Evolutionary conservation across 108 stramenopile species (phyloP).

Genomic region (Fragilaria radians): DNA sequence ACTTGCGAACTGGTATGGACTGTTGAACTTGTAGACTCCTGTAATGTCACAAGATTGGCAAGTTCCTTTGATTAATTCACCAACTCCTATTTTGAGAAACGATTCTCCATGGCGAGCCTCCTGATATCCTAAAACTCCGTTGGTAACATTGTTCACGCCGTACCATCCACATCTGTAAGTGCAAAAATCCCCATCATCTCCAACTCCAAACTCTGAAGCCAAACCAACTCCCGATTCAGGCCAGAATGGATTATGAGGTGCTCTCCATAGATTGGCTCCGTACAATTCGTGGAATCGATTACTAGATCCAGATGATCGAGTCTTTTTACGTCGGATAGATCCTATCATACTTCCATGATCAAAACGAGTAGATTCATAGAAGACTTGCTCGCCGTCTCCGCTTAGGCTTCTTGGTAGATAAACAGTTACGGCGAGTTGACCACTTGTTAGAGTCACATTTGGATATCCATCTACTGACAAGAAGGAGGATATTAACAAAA

Average conservation of each 20-base stretch:
- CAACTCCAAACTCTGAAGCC: slow-evolving; percentile 78
- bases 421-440: slow-evolving; percentile 35
- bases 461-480: too few relatives aligned
- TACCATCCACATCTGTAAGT: slow-evolving; percentile 49
- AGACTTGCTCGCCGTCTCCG: slow-evolving; percentile 24
- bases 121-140: slow-evolving; percentile 73
- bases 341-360: slow-evolving; percentile 80
- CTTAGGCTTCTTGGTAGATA: slow-evolving; percentile 37
- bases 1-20: slow-evolving; percentile 58
- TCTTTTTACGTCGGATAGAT: slow-evolving; percentile 23
- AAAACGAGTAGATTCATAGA: slow-evolving; percentile 59
- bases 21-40: slow-evolving; percentile 72
- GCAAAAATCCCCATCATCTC: slow-evolving; percentile 67
- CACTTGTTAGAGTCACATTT: slow-evolving; percentile 49
- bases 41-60: slow-evolving; percentile 58
- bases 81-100: slow-evolving; percentile 55
- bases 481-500: too few relatives aligned
- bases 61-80: slow-evolving; percentile 61
- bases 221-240: slow-evolving; percentile 73
- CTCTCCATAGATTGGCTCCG: slow-evolving; percentile 52
- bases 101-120: slow-evolving; percentile 63
- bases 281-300: slow-evolving; percentile 58
- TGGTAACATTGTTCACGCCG: slow-evolving; percentile 49
- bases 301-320: slow-evolving; percentile 10
- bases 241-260: slow-evolving; percentile 70